phyloP scores from a whole-genome alignment of 257 asterid species.

The Ilex aquifolium region DNA sequence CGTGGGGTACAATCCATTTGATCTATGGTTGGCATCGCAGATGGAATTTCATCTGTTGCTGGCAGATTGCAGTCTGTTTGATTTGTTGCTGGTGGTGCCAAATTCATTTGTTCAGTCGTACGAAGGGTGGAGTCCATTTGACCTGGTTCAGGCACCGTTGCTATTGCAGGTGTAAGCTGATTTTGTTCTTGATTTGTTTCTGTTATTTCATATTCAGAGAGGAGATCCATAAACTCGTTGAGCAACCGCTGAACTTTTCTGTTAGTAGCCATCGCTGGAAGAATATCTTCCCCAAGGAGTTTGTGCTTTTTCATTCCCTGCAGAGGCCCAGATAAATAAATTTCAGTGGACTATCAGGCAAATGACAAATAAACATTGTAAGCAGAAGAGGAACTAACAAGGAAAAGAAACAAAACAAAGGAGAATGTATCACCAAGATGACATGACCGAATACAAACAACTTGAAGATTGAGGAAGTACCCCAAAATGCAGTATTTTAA shows the following conservation, averaged over 20 bases:
- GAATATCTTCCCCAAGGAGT: constrained; percentile 90
- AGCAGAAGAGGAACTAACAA: not conserved
- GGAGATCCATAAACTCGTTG: constrained; percentile 75
- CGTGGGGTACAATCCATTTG: constrained; percentile 17
- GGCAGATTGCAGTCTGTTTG: constrained; percentile 18
- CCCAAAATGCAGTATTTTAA: no score
- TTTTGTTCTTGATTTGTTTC: constrained; percentile 25
- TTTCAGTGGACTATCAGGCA: not conserved
- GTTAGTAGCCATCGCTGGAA: constrained; percentile 98
- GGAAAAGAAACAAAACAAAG: constrained; percentile 1
- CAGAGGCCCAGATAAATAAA: constrained; percentile 6
- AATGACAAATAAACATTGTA: not conserved
- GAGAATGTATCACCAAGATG: no score
- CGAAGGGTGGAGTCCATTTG: constrained; percentile 31
- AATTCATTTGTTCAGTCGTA: constrained; percentile 12
- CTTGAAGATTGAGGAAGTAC: no score
- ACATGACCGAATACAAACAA: no score
- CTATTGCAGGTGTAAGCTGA: constrained; percentile 15
- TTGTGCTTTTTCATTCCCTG: constrained; percentile 94
- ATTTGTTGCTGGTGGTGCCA: constrained; percentile 19
- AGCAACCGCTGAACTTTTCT: constrained; percentile 88
- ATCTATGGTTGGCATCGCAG: no score
- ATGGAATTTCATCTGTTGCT: constrained; percentile 12
- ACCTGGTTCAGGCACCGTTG: constrained; percentile 24
- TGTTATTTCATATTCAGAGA: constrained; percentile 52